Percentiles rank a stretch among this genome's conserved stretches.
Conservation (phyloP, 2,329 filamentous ascomycete genomes). For the Verticillium tricorpus region DNA sequence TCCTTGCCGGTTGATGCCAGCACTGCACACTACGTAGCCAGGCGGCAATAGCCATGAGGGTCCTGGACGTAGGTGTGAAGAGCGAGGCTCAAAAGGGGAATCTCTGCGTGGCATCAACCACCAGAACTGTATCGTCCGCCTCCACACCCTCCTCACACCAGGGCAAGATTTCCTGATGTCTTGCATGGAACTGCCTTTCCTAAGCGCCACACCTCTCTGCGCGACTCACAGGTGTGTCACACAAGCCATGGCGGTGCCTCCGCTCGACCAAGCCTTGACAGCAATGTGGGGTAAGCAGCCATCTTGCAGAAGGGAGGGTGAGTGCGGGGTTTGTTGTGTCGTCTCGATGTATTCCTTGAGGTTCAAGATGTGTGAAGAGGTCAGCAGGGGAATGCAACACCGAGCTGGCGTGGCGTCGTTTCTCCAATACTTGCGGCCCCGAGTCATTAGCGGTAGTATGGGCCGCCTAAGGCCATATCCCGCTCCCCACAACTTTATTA, state of each 20-base stretch:
- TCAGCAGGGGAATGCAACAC: background rate
- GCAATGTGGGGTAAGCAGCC: background rate
- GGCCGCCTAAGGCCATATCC: background rate
- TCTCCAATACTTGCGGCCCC: background rate
- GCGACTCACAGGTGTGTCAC: background rate
- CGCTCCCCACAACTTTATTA: background rate
- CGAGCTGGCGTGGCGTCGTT: background rate
- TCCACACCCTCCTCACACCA: background rate
- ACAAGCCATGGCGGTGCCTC: background rate
- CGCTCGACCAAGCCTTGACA: background rate
- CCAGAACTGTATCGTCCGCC: background rate
- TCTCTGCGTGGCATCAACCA: background rate
- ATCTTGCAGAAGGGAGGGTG: background rate
- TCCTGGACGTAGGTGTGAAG: background rate
- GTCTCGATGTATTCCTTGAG: background rate
- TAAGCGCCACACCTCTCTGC: background rate
- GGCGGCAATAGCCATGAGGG: background rate
- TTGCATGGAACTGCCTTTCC: slow-evolving; percentile 1
- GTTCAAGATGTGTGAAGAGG: background rate
- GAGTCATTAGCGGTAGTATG: background rate
- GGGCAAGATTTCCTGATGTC: slow-evolving; percentile 1
- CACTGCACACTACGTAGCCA: background rate
- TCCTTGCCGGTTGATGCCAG: background rate
- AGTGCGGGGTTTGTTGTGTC: background rate
- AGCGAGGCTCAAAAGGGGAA: background rate